A percentile compares a stretch with the other conserved stretches of the same genome.
Conservation (phyloP, 1,284 basidiomycete species). For the Sparassis latifolia region DNA sequence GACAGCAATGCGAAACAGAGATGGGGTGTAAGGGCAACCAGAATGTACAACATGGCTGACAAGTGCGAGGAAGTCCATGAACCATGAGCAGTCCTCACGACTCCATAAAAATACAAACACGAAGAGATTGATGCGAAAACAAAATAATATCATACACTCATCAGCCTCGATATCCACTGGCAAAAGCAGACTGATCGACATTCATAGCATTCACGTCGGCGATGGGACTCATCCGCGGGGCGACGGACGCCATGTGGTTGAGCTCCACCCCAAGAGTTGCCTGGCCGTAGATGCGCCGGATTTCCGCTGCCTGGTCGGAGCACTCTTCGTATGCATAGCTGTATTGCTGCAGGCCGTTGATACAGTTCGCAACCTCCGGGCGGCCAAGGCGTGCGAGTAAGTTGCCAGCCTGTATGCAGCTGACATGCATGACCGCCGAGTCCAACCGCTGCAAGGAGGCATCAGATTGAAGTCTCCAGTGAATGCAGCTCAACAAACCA, state of each 20-base stretch:
- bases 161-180: conserved; percentile 11
- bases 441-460: conserved; percentile 52
- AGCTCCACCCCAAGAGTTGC: conserved; percentile 43
- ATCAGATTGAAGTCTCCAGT: not conserved
- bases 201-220: conserved; percentile 13
- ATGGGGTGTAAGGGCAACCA: too few relatives aligned
- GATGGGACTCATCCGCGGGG: conserved; percentile 6
- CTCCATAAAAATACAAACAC: not conserved
- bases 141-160: not conserved
- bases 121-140: not conserved
- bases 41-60: too few relatives aligned
- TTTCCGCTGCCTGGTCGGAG: conserved; percentile 69
- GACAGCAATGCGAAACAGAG: too few relatives aligned
- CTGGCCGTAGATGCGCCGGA: conserved; percentile 47
- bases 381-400: conserved; percentile 78
- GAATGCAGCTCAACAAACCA: conserved; percentile 38
- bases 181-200: conserved; percentile 14
- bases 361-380: conserved; percentile 76
- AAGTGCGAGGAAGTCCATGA: too few relatives aligned
- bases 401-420: conserved; percentile 76
- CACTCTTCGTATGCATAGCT: conserved; percentile 82
- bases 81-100: not conserved
- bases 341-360: conserved; percentile 83
- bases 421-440: conserved; percentile 80
- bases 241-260: conserved; percentile 45